Base-by-base conservation (phyloP, 345 rosid species). In the Mercurialis annua region DNA sequence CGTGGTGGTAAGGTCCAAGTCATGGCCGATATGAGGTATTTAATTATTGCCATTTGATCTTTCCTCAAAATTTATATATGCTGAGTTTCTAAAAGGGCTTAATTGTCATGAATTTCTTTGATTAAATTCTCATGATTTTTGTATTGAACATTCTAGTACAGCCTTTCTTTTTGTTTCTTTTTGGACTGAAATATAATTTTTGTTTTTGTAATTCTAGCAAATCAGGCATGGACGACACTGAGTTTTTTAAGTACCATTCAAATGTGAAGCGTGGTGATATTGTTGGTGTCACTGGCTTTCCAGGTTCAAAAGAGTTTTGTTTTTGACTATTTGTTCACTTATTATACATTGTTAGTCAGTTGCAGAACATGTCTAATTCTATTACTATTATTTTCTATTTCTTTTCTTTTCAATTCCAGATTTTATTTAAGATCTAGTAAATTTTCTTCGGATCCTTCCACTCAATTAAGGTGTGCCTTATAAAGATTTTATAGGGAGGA, bases 1-100 rank as follows among this genome's bases (percentile, higher is more conserved):
- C 75, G 64, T 34, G 94, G 88, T 68, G 80, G 73, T 43, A 95
- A 95, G 78, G 93, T 95, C 61, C 98, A 95, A 79, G 97, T 95
- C 29, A 95, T 92, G 97, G 86, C 97, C 73, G 98, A 92, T 81
- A 88, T 87, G 8, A 90, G 98, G 99, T 92, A 72, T 67, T 15
- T 27, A 26, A 21, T 36, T 20, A 17, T 49, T 54, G 26, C 16
- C 42, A 47, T 58, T 1, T 17, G 21, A 14, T 59, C 21, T 60
- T 36, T 36, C 55, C 11, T 67, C 54, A 10, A 44, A 34, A 27
- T 23, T 29, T 17, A 16, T 38, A 26, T 23, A 26, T 31, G 59
- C 10, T 58, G 50, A 10, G 17, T 24, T 16, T 17, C 30, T 71
- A 12, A 16, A 46, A 7, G 54, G 9, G 40, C 40, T 36, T 36